Base-by-base conservation (phyloP, 2,329 filamentous ascomycete genomes). In the Talaromyces sp. region DNA sequence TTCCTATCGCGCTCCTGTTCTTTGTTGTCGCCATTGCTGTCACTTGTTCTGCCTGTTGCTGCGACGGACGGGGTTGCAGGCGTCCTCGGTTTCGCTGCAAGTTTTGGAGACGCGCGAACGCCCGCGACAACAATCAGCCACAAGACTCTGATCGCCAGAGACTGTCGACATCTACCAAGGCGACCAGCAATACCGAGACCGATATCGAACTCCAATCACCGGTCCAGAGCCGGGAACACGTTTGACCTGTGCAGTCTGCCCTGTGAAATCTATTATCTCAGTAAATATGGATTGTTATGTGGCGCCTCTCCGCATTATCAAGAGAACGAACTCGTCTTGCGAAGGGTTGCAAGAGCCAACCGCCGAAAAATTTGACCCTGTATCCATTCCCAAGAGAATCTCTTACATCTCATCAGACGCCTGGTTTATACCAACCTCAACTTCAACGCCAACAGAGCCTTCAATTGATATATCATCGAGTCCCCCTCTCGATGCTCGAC, bases 241-340 rank as follows among this genome's bases (percentile, higher is more conserved):
- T 70, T 19, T 71, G 68, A 60, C n/a, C n/a, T 55, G 10, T 9
- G 29, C 54, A 27, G 9, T n/a, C 24, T 3, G 7, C 24, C 17
- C 24, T 49, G 13, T 38, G 24, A 32, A 27, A 27, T 7, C 11
- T 1, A 29, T 17, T 10, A 17, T 38, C 32, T 14, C 38, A 31
- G 38, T 11, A 11, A 43, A 55, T 27, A 71, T 73, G 64, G 67
- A 71, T 56, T 59, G 68, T 46, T 66, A 65, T 59, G 78, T 81
- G 19, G 75, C 75, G 32, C 83, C 84, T 11, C 69, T 85, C 35
- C 78, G 80, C 46, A 81, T 85, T 66, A 69, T 79, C 66, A 85
- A 83, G 67, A 52, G 55, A 55, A 27, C 62, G 26, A 57, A 61
- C 51, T 46, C 64, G 55, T 26, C 43, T 26, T n/a, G 38, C n/a